Base-by-base conservation (phyloP, 75 land plant genomes). In the Pinus tabuliformis region DNA sequence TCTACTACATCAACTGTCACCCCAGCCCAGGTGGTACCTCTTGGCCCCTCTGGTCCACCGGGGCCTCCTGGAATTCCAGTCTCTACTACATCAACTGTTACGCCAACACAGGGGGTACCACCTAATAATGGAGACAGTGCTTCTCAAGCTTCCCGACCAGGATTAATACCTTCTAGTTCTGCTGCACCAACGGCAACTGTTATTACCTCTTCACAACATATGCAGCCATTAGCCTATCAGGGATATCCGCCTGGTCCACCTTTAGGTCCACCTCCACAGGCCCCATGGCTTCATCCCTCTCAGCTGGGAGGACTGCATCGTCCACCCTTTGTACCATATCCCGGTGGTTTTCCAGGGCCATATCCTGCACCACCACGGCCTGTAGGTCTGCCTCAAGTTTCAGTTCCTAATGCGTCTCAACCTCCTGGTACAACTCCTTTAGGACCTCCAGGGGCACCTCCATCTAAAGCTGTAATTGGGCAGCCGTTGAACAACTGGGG, bases 261-360 rank as follows among this genome's bases (percentile, higher is more conserved):
- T 33, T 16, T 74, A 21, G 73, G 72, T 42, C 76, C 83, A 62
- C 78, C 86, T 28, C 82, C 83, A 76, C 92, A 81, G 57, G 78
- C 79, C 57, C 66, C 58, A 0, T 88, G 90, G 90, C 30, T 82
- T 77, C 89, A 85, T 73, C 84, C 84, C 6, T 80, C 83, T 20
- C 86, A 78, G 61, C 57, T 83, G 57, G 65, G 82, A 73, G 81
- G 79, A 45, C 59, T 80, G 18, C 82, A 80, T 57, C 75, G 76
- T 52, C 73, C 80, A 21, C 81, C 85, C 30, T 85, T 77, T 82
- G 28, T 78, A 71, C 81, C 82, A 6, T 85, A 87, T 75, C 79
- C 86, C 57, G 76, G 78, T 17, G 68, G 56, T 58, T 75, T 56
- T 80, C 63, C 87, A 73, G 81, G 62, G 61, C 63, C 87, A 63